phyloP scores from a whole-genome alignment of 306 rosid genomes.

The Sophora flavescens region DNA sequence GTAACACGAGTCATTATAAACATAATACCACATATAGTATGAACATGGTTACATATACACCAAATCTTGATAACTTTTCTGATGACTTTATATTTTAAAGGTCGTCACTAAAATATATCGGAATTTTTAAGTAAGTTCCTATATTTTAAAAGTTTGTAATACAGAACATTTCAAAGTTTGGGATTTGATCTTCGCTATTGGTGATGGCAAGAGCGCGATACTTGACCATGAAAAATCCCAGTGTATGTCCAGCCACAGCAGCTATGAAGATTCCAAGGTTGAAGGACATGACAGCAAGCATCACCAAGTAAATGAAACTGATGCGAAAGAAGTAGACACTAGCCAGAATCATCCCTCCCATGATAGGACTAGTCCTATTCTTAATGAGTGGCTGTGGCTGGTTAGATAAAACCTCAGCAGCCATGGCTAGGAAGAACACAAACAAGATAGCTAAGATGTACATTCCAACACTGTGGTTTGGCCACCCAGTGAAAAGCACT shows the following conservation, averaged over 20 bases:
- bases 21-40: no score
- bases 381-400: conserved; percentile 35
- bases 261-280: conserved; percentile 72
- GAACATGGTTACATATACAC: no score
- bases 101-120: no score
- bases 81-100: no score
- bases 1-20: no score
- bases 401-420: conserved; percentile 55
- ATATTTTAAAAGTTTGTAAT: no score
- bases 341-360: conserved; percentile 45
- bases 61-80: no score
- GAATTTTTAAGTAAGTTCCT: no score
- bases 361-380: conserved; percentile 26
- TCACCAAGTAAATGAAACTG: conserved; percentile 62
- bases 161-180: conserved; percentile 44
- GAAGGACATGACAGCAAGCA: conserved; percentile 86
- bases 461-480: conserved; percentile 58
- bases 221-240: conserved; percentile 65
- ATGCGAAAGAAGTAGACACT: conserved; percentile 50
- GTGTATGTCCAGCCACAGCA: conserved; percentile 70
- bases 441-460: conserved; percentile 67
- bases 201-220: conserved; percentile 45
- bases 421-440: conserved; percentile 60
- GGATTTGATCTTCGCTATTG: conserved; percentile 25
- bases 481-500: conserved; percentile 71